Base-by-base conservation (phyloP, 2,329 filamentous ascomycete genomes). In the Paecilomyces variotii region DNA sequence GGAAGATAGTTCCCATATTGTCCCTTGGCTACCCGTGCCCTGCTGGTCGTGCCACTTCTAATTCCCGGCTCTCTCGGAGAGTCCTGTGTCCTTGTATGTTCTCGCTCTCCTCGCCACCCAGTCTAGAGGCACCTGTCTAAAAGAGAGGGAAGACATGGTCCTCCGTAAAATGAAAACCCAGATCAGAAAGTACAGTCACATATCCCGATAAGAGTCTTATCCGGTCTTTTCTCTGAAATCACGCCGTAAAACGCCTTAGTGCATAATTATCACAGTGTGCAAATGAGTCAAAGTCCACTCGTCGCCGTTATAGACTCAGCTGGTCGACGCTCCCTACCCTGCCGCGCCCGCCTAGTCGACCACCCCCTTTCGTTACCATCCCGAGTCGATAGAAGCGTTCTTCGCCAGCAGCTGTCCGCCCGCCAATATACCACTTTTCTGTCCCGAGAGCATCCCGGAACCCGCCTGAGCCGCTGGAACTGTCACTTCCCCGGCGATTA, bases 371-470 rank as follows among this genome's bases (percentile, higher is more conserved):
- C 4, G 75, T 78, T 25, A 80, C 78, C 72, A 79, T 74, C 3
- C 78, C 78, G 5, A 80, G 62, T 7, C 75, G 71, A 58, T 80
- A 80, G 58, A 79, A 79, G 54, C 76, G 72, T 61, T 80, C 78
- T 65, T 80, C 78, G 0, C 78, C 78, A 14, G 66, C 70, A 10
- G 76, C 72, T 25, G 75, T 79, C 35, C 76, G 69, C 3, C 79
- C 79, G 3, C 79, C 79, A 27, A 81, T 78, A 66, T 80, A 81
- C 79, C 79, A 80, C 62, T 80, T 80, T 67, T 80, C 78, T 1
- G 73, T 70, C 0, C 77, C 77, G 9, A 79, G 60, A 0, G 76
- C 74, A 65, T 80, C 78, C 6, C 77, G 70, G 58, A 80, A 80
- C 1, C 78, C 78, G 12, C 76, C 76, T 1, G 75, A 78, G 19